Percentiles rank a stretch among this genome's conserved stretches.
Evolutionary conservation across 352 stramenopile species (phyloP).

Genomic region (Phytopythium sindhum): DNA sequence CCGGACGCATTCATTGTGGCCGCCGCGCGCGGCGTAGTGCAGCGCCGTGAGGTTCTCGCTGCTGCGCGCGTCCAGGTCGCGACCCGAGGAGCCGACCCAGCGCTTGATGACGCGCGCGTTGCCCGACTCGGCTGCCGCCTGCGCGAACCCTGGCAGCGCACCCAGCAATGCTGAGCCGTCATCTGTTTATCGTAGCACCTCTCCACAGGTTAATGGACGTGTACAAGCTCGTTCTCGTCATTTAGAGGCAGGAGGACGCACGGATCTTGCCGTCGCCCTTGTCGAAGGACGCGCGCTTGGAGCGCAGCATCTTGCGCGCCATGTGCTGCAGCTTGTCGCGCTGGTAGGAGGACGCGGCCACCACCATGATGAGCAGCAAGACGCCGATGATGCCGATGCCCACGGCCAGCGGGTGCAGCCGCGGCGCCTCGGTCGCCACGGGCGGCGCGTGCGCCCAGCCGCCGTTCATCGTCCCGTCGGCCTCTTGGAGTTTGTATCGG

Average conservation of each 20-base stretch:
- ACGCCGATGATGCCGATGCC: conserved; percentile 53
- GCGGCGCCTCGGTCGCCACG: background rate
- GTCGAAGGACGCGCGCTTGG: conserved; percentile 49
- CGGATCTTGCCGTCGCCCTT: conserved; percentile 33
- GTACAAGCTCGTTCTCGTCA: no score
- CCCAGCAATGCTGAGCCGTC: conserved; percentile 23
- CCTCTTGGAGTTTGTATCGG: background rate
- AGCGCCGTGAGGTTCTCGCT: conserved; percentile 76
- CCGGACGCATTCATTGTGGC: conserved; percentile 77
- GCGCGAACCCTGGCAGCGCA: conserved; percentile 60
- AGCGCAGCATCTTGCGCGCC: conserved; percentile 70
- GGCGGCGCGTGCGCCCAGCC: background rate
- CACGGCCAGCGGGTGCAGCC: conserved; percentile 70
- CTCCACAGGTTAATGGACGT: no score
- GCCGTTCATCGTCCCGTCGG: background rate
- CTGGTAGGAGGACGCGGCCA: conserved; percentile 74
- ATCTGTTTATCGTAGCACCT: conserved; percentile 8
- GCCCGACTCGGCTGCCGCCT: conserved; percentile 62
- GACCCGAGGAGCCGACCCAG: conserved; percentile 69
- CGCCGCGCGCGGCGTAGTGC: conserved; percentile 68
- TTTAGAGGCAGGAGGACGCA: no score
- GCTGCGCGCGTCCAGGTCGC: conserved; percentile 66
- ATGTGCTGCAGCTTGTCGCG: conserved; percentile 78
- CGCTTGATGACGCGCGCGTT: conserved; percentile 80
- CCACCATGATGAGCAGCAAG: conserved; percentile 58